Percentiles rank a stretch among this genome's conserved stretches.
These are phyloP conservation scores for Castanea crenata DNA, from an alignment of 306 rosid genomes.

Conservation along the genomic window DNA sequence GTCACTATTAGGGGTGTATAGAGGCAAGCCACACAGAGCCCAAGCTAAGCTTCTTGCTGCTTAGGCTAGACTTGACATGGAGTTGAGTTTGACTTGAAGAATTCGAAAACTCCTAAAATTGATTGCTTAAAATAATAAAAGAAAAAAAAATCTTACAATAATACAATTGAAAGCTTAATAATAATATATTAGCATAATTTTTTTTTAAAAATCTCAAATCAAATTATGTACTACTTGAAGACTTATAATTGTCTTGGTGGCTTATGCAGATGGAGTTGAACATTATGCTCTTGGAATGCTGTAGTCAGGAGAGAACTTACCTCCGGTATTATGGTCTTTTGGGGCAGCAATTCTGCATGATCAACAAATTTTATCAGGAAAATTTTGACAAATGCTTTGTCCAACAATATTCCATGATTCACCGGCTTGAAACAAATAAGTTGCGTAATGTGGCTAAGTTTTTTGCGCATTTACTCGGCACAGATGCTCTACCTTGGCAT, in stretches of 20 bases:
- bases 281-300: conserved; percentile 81
- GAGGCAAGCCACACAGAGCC: background rate
- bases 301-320: conserved; percentile 90
- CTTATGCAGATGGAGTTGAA: conserved; percentile 71
- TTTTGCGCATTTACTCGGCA: conserved; percentile 88
- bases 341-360: conserved; percentile 85
- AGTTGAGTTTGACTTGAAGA: background rate
- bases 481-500: conserved; percentile 90
- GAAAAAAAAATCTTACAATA: no score
- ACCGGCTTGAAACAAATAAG: background rate
- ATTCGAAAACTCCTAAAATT: background rate
- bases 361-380: conserved; percentile 83
- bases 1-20: background rate
- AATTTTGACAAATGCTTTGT: conserved; percentile 91
- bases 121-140: background rate
- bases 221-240: background rate
- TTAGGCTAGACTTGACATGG: background rate
- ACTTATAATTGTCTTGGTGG: conserved; percentile 8
- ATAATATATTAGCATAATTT: no score
- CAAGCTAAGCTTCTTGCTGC: background rate
- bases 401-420: conserved; percentile 66
- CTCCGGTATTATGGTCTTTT: conserved; percentile 85
- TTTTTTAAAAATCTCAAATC: background rate
- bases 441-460: conserved; percentile 66
- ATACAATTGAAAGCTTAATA: no score